A percentile compares a stretch with the other conserved stretches of the same genome.
These are phyloP conservation scores for Phytophthora kernoviae DNA, from an alignment of 352 stramenopile genomes.

Conservation along the genomic window DNA sequence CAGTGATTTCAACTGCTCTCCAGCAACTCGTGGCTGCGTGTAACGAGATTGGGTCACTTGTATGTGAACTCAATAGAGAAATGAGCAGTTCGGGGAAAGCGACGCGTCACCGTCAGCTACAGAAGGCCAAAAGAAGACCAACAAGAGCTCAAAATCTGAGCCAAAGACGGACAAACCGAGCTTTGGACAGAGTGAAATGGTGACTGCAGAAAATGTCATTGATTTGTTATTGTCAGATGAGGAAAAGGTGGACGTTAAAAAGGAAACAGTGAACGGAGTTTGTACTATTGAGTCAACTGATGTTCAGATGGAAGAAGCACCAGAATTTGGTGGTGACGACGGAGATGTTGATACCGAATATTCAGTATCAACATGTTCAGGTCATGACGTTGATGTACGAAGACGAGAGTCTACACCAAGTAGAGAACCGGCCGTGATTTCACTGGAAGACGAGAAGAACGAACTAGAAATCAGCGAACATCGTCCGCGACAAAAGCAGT, in stretches of 20 bases:
- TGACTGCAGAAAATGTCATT: neutral
- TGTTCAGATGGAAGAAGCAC: too few relatives aligned
- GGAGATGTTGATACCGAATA: too few relatives aligned
- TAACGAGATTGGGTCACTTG: constrained; percentile 14
- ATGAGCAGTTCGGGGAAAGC: constrained; percentile 1
- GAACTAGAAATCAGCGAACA: too few relatives aligned
- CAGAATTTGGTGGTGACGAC: too few relatives aligned
- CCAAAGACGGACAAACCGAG: neutral
- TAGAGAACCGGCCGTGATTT: too few relatives aligned
- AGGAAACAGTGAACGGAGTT: neutral
- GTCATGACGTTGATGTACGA: too few relatives aligned
- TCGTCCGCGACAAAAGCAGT: too few relatives aligned
- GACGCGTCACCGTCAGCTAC: constrained; percentile 10
- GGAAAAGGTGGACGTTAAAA: constrained; percentile 6
- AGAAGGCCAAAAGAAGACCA: neutral
- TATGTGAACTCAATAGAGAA: constrained; percentile 12
- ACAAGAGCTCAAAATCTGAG: constrained; percentile 9
- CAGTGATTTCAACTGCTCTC: constrained; percentile 8
- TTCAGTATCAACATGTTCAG: too few relatives aligned
- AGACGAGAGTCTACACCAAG: too few relatives aligned
- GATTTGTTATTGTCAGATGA: constrained; percentile 16
- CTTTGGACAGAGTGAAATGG: neutral
- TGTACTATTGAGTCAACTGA: too few relatives aligned
- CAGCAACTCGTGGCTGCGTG: constrained; percentile 7
- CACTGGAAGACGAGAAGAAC: too few relatives aligned